Base-by-base conservation (phyloP, 192 early-diverging fungal genomes). In the Coemansia aciculifera region DNA sequence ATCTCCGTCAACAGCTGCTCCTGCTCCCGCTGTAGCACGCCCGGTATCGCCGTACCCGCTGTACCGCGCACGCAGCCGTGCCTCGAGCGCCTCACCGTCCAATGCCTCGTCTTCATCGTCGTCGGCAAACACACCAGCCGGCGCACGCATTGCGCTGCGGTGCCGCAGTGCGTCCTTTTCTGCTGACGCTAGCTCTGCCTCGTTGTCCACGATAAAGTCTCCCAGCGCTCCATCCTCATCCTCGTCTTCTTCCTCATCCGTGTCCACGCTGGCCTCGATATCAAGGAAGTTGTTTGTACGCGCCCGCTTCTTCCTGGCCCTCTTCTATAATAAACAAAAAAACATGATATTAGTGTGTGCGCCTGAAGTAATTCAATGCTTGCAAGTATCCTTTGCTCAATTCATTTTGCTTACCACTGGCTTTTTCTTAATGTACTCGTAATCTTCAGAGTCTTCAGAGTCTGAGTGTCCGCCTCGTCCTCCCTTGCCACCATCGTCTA, bases 51-150 rank as follows among this genome's bases (percentile, higher is more conserved):
- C 79, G 52, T 89, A 82, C 62, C 87, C 85, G 66, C 89, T 88
- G 74, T 97, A 93, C 27, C 90, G 83, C 57, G 90, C 85, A 34
- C 89, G 86, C 70, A 92, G 79, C 44, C 83, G 77, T 3, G 86
- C 89, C 39, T 95, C 97, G 6, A 95, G 83, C 49, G 87, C 91
- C 59, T 97, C 94, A 11, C 92, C 90, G 77, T 94, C 89, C 75
- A 91, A 80, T 23, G 90, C 89, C 34, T 94, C 90, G 52, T 90
- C 89, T 38, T 88, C 86, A 72, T 94, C 89, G n/a, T 37, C 34
- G 6, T 57, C 54, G 27, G 54, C 54, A 69, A 94, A 83, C 73
- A 91, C 89, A 0, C 54, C 54, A 0, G 59, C 59, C 40, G 91
- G 72, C 67, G 93, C 90, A 10, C 86, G 86, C 59, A 36, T 39